These are phyloP conservation scores for Rhodomyrtus tomentosa DNA, from an alignment of 345 rosid species.

Conservation along the genomic window DNA sequence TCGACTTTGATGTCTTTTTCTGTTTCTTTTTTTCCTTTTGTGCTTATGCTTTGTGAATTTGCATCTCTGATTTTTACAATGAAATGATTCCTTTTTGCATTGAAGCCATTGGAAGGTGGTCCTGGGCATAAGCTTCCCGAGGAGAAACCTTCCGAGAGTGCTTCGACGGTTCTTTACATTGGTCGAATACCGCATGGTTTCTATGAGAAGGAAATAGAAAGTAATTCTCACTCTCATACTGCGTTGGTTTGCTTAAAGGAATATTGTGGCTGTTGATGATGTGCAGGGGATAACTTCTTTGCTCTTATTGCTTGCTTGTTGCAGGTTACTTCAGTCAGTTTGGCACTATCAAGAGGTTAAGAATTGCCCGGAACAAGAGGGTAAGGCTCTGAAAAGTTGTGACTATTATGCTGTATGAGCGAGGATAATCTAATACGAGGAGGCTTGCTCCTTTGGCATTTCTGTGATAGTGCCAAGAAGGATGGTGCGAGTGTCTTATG, in stretches of 20 bases:
- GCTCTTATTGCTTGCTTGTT: neutral
- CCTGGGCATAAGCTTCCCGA: constrained; percentile 40
- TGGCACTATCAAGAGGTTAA: constrained; percentile 67
- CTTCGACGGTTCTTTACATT: constrained; percentile 58
- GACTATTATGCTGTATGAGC: neutral
- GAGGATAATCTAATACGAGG: neutral
- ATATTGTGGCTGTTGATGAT: neutral
- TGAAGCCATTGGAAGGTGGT: constrained; percentile 77
- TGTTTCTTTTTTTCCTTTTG: neutral
- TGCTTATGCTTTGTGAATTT: neutral
- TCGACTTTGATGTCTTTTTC: neutral
- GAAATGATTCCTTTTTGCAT: neutral
- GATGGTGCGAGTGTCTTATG: neutral
- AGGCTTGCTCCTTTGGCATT: neutral
- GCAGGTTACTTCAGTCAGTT: constrained; percentile 76
- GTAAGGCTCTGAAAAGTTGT: constrained; percentile 14
- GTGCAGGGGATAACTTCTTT: neutral
- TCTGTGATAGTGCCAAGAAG: neutral
- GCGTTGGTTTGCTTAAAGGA: neutral
- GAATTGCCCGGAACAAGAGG: constrained; percentile 85
- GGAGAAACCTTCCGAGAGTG: constrained; percentile 18
- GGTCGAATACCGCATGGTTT: constrained; percentile 94
- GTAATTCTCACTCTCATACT: constrained; percentile 7
- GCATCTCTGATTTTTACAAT: neutral
- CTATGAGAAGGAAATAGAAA: constrained; percentile 83